These are phyloP conservation scores for Aspergillus sp. DNA, from an alignment of 2,329 filamentous ascomycete genomes.

Conservation along the genomic window DNA sequence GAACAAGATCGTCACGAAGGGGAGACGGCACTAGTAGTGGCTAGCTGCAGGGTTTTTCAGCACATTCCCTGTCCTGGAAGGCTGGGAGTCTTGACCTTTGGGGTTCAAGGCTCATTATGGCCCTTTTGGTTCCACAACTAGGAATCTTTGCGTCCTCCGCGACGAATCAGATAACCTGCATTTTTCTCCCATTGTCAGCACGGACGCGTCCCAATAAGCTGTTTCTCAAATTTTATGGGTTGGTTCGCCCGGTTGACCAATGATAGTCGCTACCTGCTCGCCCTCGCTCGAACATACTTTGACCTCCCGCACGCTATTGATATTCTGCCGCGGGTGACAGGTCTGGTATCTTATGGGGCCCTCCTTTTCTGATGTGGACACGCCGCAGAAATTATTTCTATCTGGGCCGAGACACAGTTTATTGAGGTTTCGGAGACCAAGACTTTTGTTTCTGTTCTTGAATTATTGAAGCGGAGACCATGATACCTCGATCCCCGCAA, in stretches of 20 bases:
- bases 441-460: neutral
- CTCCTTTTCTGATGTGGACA: neutral
- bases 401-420: neutral
- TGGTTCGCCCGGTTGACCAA: slow-evolving; percentile 9
- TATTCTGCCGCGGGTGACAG: slow-evolving; percentile 24
- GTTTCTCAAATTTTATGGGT: neutral
- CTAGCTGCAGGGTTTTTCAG: slow-evolving; percentile 9
- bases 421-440: neutral
- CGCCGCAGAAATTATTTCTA: slow-evolving; percentile 6
- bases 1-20: slow-evolving; percentile 1
- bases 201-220: neutral
- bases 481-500: neutral
- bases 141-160: neutral
- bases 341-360: slow-evolving; percentile 22
- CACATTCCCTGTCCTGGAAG: neutral
- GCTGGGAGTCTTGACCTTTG: neutral
- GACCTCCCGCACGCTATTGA: slow-evolving; percentile 6
- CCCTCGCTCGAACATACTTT: slow-evolving; percentile 16
- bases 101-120: neutral
- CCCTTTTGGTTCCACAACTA: neutral
- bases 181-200: neutral
- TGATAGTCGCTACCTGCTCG: slow-evolving; percentile 6
- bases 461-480: neutral
- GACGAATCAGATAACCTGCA: neutral
- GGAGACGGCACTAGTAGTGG: slow-evolving; percentile 13